These are phyloP conservation scores for Hydnum rufescens DNA, from an alignment of 768 basidiomycete species.

Conservation along the genomic window DNA sequence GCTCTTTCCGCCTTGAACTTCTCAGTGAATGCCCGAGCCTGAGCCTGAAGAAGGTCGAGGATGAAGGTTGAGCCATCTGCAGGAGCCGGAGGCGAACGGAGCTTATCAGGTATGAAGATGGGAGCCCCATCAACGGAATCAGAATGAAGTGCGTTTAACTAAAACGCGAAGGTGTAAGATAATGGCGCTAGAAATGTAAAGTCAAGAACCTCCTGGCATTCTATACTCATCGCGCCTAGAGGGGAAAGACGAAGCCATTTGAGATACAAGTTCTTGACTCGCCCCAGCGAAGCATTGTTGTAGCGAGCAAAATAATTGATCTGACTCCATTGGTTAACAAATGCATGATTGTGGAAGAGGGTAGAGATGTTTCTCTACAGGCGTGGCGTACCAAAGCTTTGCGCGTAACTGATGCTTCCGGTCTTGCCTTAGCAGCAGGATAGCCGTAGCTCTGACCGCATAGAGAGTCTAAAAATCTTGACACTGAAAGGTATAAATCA, in stretches of 20 bases:
- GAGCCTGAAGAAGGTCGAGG: conserved; percentile 31
- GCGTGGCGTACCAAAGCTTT: not conserved
- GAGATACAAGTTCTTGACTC: not conserved
- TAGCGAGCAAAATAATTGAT: not conserved
- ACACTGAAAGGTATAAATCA: not conserved
- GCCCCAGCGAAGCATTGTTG: not conserved
- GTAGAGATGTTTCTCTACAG: not conserved
- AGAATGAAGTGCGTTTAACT: conserved; percentile 46
- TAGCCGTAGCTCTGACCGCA: conserved; percentile 43
- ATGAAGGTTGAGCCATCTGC: conserved; percentile 29
- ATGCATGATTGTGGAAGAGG: too few species aligned
- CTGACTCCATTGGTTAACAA: not conserved
- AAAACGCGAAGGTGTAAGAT: not conserved
- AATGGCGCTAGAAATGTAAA: not conserved
- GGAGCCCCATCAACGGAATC: conserved; percentile 47
- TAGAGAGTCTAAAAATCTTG: not conserved
- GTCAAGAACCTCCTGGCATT: conserved; percentile 34
- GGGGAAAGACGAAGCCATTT: not conserved
- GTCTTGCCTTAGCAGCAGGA: conserved; percentile 38
- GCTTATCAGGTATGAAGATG: conserved; percentile 36
- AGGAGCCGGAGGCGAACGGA: conserved; percentile 27
- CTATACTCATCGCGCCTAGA: conserved; percentile 35
- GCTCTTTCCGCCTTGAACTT: conserved; percentile 18
- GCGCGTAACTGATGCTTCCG: not conserved
- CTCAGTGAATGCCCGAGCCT: conserved; percentile 27